Evolutionary conservation across 106 monocot genomes (phyloP), one percentile per base, ranked within the genome.

Genomic region (Allium fistulosum): DNA sequence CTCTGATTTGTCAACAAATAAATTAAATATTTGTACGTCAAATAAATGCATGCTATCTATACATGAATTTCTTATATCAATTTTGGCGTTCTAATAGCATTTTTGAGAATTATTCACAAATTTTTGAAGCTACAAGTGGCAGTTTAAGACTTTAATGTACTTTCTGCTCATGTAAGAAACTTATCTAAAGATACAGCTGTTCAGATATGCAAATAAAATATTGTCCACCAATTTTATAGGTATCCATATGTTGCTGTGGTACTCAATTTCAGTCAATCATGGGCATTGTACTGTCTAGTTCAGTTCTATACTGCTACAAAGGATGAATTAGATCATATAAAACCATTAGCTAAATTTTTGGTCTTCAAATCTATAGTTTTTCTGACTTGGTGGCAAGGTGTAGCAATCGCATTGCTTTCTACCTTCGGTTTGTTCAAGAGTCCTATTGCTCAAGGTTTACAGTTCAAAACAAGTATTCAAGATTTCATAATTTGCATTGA

Each of bases 401-500:
- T 95, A 67, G 79, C 79, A 46, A 95, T 95, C 79, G 94, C 91
- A 59, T 61, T 95, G 68, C 59, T 95, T 72, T 85, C 72, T 75
- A 47, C 81, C 10, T 62, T 95, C 61, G 94, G 91, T 66, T 76
- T 90, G 65, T 80, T 95, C 57, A 87, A 83, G 71, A 88, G 94
- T 63, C 81, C 94, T 59, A 83, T 95, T 61, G 94, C 85, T 48
- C 84, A 94, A 70, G 84, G 71, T 51, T 76, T 94, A 47, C 84
- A 87, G 61, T 85, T 91, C 77, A 88, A 91, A 77, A 79, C 94
- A 64, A 91, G 90, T 55, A 75, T 95, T 73, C 94, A 95, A 73
- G 85, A 95, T 58, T 91, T 95, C 75, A 91, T 95, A 72, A 95
- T 95, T 61, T 95, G 94, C 74, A 95, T 95, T 81, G 94, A 95